Conservation (phyloP, 208 protist genomes). For the Leishmania braziliensis region DNA sequence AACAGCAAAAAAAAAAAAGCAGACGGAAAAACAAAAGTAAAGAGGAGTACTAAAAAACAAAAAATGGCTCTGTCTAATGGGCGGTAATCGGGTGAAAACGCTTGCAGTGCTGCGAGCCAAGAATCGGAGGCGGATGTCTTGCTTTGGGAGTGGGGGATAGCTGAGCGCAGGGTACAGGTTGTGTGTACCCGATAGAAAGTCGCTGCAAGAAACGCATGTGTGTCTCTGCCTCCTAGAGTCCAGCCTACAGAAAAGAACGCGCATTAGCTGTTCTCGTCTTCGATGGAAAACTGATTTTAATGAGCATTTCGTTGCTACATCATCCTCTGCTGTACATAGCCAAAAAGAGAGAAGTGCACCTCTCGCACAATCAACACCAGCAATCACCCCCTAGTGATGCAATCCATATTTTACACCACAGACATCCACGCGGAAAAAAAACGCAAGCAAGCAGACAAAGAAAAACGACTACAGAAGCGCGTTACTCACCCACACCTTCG, state of each 20-base stretch:
- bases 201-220: not conserved
- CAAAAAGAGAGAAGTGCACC: not conserved
- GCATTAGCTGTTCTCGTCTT: not conserved
- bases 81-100: not conserved
- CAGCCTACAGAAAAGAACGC: not conserved
- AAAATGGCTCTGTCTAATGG: not conserved
- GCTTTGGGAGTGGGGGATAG: not conserved
- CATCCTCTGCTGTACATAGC: not conserved
- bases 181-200: not conserved
- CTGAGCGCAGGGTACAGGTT: constrained; percentile 1
- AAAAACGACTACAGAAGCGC: not conserved
- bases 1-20: not conserved
- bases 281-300: not conserved
- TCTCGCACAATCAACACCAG: not conserved
- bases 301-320: not conserved
- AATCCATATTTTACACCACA: not conserved
- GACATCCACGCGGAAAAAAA: not conserved
- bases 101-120: not conserved
- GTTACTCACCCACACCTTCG: constrained; percentile 24
- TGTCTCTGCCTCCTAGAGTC: not conserved
- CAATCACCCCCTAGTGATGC: not conserved
- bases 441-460: not conserved
- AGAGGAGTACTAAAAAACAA: not conserved
- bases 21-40: not conserved
- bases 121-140: not conserved